A percentile compares a stretch with the other conserved stretches of the same genome.
Evolutionary conservation across 176 grass and related monocot species (phyloP).

Genomic region (Aegilops speltoides): DNA sequence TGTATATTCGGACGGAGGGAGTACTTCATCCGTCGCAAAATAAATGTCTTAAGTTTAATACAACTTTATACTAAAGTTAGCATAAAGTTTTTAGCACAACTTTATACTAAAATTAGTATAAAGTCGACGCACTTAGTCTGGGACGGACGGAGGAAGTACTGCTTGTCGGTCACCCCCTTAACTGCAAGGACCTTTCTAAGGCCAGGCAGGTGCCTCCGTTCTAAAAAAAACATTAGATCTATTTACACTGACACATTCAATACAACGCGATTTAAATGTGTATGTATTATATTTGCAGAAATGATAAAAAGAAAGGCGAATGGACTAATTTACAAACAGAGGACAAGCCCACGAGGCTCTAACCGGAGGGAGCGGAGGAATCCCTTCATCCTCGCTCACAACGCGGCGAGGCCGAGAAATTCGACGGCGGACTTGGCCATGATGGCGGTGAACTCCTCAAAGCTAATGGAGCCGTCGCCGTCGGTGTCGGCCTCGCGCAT

Average conservation of each 20-base stretch:
- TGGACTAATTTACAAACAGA: not conserved
- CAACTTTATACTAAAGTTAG: no score
- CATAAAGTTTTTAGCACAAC: no score
- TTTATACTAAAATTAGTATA: no score
- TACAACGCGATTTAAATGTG: not conserved
- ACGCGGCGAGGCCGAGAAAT: slow-evolving; percentile 59
- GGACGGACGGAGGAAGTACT: no score
- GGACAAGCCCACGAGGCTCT: not conserved
- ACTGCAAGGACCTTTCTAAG: no score
- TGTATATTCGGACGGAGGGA: no score
- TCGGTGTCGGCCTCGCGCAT: slow-evolving; percentile 65
- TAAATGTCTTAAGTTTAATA: no score
- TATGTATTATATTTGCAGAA: not conserved
- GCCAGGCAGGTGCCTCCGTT: no score
- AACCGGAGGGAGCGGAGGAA: slow-evolving; percentile 1
- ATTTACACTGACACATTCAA: slow-evolving; percentile 25
- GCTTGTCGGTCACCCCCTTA: no score
- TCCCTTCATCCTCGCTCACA: slow-evolving; percentile 23
- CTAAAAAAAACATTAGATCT: not conserved
- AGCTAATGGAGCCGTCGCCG: slow-evolving; percentile 62
- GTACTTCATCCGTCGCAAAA: no score
- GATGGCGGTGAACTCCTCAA: slow-evolving; percentile 59
- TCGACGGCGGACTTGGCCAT: slow-evolving; percentile 64
- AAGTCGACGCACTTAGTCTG: no score
- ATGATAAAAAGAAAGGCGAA: not conserved